Conservation (phyloP, 2,329 filamentous ascomycete species). For the Alternaria hordeiaustralica region DNA sequence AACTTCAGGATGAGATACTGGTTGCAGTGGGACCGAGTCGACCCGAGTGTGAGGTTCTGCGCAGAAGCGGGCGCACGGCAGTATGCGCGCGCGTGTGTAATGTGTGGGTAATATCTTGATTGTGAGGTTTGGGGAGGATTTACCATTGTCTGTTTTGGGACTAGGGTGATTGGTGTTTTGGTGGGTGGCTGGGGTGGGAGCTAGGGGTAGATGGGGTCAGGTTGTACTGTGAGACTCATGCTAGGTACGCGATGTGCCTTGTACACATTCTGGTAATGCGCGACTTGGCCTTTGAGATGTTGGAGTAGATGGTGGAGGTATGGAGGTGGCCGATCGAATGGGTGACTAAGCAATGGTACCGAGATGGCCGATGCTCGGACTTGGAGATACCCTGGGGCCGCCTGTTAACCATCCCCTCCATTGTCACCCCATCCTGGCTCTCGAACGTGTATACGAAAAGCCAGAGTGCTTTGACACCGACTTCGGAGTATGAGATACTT, state of each 20-base stretch:
- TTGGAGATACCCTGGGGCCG: not conserved
- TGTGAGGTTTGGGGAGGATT: not conserved
- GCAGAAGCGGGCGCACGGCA: not conserved
- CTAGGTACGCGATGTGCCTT: not conserved
- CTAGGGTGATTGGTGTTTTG: not conserved
- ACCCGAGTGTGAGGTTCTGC: not conserved
- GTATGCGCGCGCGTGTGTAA: not conserved
- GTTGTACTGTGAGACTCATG: not conserved
- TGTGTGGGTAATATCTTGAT: not conserved
- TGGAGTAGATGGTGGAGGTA: not conserved
- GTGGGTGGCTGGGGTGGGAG: not conserved
- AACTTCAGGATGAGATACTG: not conserved
- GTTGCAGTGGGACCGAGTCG: not conserved
- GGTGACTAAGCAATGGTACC: constrained; percentile 10
- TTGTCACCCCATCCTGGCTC: not conserved
- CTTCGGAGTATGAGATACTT: not conserved
- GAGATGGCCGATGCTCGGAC: constrained; percentile 16
- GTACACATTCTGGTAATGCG: not conserved
- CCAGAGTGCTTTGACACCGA: not conserved
- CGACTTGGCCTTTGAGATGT: not conserved
- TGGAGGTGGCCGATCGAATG: not conserved
- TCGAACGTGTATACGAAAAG: not conserved
- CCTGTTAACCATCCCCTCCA: not conserved
- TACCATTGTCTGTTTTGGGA: constrained; percentile 14
- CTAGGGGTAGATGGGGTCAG: not conserved